phyloP scores from a whole-genome alignment of 2,329 filamentous ascomycete genomes.

The Monilinia polystroma region DNA sequence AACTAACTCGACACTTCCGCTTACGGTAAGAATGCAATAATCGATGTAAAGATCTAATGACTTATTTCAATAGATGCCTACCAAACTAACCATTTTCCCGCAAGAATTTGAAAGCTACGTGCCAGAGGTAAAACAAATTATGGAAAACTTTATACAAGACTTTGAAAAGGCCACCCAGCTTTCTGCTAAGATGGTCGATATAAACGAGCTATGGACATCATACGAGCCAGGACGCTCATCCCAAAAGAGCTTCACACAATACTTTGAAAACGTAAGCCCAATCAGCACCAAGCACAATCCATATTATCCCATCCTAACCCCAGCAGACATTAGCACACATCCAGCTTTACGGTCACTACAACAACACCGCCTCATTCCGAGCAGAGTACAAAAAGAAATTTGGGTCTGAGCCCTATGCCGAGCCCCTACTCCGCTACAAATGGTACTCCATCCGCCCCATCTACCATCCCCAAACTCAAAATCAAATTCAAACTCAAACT shows the following conservation, averaged over 20 bases:
- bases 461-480: not conserved
- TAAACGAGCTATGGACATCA: conserved; percentile 13
- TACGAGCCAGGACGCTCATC: not conserved
- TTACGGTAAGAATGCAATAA: not conserved
- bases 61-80: not conserved
- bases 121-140: conserved; percentile 2
- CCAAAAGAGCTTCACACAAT: not conserved
- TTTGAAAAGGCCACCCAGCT: conserved; percentile 15
- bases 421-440: conserved; percentile 23
- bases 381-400: conserved; percentile 13
- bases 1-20: not conserved
- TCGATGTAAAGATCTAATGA: rapidly evolving
- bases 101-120: not conserved
- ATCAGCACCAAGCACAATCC: no score
- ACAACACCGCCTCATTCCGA: conserved; percentile 15
- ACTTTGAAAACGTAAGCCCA: conserved; percentile 10
- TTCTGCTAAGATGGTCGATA: not conserved
- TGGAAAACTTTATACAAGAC: conserved; percentile 21
- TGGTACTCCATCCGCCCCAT: conserved; percentile 1
- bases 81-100: not conserved
- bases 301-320: not conserved
- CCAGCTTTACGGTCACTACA: conserved; percentile 19
- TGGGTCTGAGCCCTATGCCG: conserved; percentile 17
- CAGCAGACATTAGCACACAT: conserved; percentile 23
- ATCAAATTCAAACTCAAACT: not conserved